phyloP scores from a whole-genome alignment of 2,329 filamentous ascomycete species.

The Dothiorella sarmentorum region DNA sequence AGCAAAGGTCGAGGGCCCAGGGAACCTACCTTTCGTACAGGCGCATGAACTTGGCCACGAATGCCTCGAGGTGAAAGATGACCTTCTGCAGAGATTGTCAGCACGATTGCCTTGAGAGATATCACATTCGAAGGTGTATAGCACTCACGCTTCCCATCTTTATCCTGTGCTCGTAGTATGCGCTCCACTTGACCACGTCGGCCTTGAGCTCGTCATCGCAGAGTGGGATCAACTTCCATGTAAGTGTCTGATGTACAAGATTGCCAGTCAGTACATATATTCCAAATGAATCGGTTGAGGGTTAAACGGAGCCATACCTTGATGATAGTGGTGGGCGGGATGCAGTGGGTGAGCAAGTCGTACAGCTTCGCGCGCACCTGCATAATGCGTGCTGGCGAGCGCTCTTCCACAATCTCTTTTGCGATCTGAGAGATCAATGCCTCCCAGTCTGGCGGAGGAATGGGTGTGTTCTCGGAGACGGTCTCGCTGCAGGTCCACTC shows the following conservation, averaged over 20 bases:
- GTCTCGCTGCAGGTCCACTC: constrained; percentile 63
- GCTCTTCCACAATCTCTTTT: constrained; percentile 89
- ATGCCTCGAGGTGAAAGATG: constrained; percentile 97
- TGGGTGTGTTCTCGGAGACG: constrained; percentile 79
- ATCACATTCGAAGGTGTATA: not conserved
- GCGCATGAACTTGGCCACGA: constrained; percentile 98
- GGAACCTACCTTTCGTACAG: constrained; percentile 77
- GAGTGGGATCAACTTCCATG: constrained; percentile 83
- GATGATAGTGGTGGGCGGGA: constrained; percentile 88
- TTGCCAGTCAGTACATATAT: too few relatives aligned
- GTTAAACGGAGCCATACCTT: constrained; percentile 53
- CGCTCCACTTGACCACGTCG: constrained; percentile 92
- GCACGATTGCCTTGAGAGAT: too few relatives aligned
- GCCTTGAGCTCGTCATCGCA: constrained; percentile 87
- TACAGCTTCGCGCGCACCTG: constrained; percentile 92
- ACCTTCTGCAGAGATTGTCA: constrained; percentile 59
- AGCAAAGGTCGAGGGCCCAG: too few relatives aligned
- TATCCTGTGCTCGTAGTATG: constrained; percentile 95
- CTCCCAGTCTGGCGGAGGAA: constrained; percentile 96
- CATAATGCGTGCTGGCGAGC: constrained; percentile 83
- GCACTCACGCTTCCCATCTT: constrained; percentile 66
- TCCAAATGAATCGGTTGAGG: not conserved
- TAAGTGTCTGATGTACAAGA: constrained; percentile 59
- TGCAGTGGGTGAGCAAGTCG: constrained; percentile 94
- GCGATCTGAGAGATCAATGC: constrained; percentile 84